Percentiles rank a stretch among this genome's conserved stretches.
These are phyloP conservation scores for Castanea crenata DNA, from an alignment of 306 rosid genomes.

Conservation along the genomic window DNA sequence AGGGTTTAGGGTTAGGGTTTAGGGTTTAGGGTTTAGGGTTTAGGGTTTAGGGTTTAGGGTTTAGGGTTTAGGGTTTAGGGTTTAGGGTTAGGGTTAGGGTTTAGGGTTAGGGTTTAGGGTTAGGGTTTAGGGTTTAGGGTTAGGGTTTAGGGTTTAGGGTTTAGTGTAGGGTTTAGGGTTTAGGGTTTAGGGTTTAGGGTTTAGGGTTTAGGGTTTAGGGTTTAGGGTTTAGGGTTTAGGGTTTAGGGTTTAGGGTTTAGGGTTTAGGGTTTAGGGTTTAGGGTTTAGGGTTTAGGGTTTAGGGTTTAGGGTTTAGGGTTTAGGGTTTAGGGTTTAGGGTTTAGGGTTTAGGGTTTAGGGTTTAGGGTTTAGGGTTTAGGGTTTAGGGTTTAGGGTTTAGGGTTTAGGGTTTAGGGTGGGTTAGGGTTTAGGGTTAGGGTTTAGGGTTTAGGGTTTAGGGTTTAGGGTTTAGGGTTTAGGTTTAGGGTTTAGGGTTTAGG, in stretches of 20 bases:
- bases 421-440: too few relatives aligned
- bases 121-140: slow-evolving; percentile 11
- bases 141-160: slow-evolving; percentile 19
- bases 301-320: slow-evolving; percentile 2
- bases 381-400: slow-evolving; percentile 14
- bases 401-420: too few relatives aligned
- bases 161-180: slow-evolving; percentile 16
- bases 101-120: neutral
- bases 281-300: neutral
- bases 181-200: slow-evolving; percentile 16
- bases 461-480: too few relatives aligned
- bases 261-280: neutral
- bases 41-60: slow-evolving; percentile 17
- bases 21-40: slow-evolving; percentile 10
- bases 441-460: slow-evolving; percentile 1
- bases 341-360: neutral
- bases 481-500: neutral
- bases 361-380: slow-evolving; percentile 7
- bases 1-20: slow-evolving; percentile 16
- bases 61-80: slow-evolving; percentile 6
- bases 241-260: slow-evolving; percentile 3
- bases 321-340: slow-evolving; percentile 23
- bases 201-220: slow-evolving; percentile 11
- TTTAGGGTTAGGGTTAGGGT: slow-evolving; percentile 14
- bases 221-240: slow-evolving; percentile 17